A percentile compares a stretch with the other conserved stretches of the same genome.
phyloP scores from a whole-genome alignment of 169 alveolate genomes.

The Plasmodium yoelii region DNA sequence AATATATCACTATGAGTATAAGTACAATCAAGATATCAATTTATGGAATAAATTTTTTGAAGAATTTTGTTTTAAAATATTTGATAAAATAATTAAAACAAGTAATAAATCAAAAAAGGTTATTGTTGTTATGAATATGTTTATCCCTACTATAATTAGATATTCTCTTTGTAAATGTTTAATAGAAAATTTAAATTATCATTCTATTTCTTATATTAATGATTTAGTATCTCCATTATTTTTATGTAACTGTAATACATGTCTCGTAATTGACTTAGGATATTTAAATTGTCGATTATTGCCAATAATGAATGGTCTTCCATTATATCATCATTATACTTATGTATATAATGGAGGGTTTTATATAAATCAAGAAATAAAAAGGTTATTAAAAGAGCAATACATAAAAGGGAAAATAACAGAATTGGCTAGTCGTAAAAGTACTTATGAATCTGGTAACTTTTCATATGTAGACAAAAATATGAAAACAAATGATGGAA shows the following conservation, averaged over 20 bases:
- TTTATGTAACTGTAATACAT: constrained; percentile 66
- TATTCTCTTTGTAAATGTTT: constrained; percentile 71
- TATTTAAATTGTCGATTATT: constrained; percentile 49
- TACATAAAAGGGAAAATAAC: constrained; percentile 14
- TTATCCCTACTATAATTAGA: constrained; percentile 62
- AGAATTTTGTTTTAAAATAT: constrained; percentile 39
- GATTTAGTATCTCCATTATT: constrained; percentile 69
- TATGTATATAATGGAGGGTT: constrained; percentile 72
- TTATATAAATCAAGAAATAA: constrained; percentile 58
- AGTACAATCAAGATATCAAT: constrained; percentile 38
- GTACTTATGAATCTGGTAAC: not conserved
- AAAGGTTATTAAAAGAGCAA: constrained; percentile 51
- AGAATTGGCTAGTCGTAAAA: not conserved
- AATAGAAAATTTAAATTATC: constrained; percentile 40
- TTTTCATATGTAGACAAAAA: not conserved
- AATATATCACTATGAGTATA: constrained; percentile 71
- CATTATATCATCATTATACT: constrained; percentile 68
- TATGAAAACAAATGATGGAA: not conserved
- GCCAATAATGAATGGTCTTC: constrained; percentile 64
- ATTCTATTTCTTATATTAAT: constrained; percentile 57
- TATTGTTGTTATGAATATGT: constrained; percentile 64
- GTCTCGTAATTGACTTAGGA: constrained; percentile 68
- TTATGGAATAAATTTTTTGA: constrained; percentile 67
- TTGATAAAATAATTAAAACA: constrained; percentile 41
- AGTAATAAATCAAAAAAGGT: constrained; percentile 59